Evolutionary conservation across 2,329 filamentous ascomycete species (phyloP), one percentile per base, ranked within the genome.

Genomic region (Diaporthe longicolla): DNA sequence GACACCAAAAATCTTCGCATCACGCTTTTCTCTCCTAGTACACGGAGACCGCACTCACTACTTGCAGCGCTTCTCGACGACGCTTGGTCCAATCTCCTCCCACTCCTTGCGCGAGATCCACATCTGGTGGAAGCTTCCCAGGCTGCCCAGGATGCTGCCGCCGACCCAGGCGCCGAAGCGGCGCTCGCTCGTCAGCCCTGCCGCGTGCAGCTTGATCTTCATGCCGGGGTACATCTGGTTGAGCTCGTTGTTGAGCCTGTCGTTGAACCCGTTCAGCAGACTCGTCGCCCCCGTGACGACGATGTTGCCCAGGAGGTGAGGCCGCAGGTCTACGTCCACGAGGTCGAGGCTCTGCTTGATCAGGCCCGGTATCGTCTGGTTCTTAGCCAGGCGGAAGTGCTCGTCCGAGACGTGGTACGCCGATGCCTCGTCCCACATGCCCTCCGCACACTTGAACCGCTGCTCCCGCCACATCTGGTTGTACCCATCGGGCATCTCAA

Each of bases 101-200:
- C 98, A 98, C 86, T 99, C 97, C 87, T 98, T 97, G 84, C 92
- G 94, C 32, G 93, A 96, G 79, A 99, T 97, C 97, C 97, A 99
- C 93, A 99, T 96, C 87, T 99, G 97, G 86, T 99, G 97, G 85
- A 99, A 99, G 19, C 95, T 98, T 13, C 97, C 97, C 85, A 99
- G 84, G 83, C 95, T 98, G 9, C 94, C 95, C 78, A 99, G 87
- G 79, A 99, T 98, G 84, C 95, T 98, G 59, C 97, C 97, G 61
- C 97, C 97, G 78, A 99, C 95, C 96, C 97, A 99, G 66, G 94
- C 92, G 29, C 94, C 95, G 83, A 97, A 98, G 77, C 95, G 93
- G 71, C 97, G 88, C 88, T 99, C 97, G 50, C 93, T 94, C 0
- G 94, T 94, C 79, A 96, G 91, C 24, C 95, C 94, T 0, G 95